phyloP scores from a whole-genome alignment of 352 stramenopile genomes.

The Phytophthora kernoviae region DNA sequence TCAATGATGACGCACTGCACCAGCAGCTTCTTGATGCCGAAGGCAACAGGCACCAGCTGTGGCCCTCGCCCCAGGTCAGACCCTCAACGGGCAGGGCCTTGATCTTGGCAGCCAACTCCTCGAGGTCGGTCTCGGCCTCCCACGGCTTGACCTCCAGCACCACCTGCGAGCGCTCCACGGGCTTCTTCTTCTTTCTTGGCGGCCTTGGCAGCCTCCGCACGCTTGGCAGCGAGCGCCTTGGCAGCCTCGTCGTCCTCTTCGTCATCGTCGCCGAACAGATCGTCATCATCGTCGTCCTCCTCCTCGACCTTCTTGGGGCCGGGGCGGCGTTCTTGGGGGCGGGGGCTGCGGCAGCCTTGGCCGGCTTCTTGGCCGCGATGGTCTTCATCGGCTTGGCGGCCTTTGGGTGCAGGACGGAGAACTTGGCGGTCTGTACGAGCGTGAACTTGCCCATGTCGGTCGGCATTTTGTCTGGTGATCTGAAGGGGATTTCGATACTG shows the following conservation, averaged over 20 bases:
- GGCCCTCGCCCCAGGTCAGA: conserved; percentile 77
- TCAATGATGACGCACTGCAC: conserved; percentile 87
- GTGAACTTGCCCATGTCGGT: conserved; percentile 62
- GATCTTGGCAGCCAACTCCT: conserved; percentile 74
- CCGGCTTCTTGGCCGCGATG: conserved; percentile 35
- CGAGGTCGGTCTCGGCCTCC: conserved; percentile 80
- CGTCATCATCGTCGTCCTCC: conserved; percentile 51
- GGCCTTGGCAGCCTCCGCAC: conserved; percentile 55
- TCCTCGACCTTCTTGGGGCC: conserved; percentile 43
- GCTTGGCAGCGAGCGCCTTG: conserved; percentile 56
- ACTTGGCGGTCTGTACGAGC: conserved; percentile 72
- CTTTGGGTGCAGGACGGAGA: conserved; percentile 67
- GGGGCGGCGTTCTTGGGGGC: conserved; percentile 31
- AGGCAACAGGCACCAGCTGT: conserved; percentile 85
- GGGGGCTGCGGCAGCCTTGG: not conserved
- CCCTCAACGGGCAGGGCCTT: conserved; percentile 76
- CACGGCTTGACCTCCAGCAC: conserved; percentile 77
- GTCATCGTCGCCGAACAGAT: conserved; percentile 65
- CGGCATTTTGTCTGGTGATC: conserved; percentile 33
- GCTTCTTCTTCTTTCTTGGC: conserved; percentile 76
- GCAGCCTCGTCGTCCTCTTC: conserved; percentile 63
- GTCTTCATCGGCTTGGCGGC: conserved; percentile 68
- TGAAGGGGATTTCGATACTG: conserved; percentile 28
- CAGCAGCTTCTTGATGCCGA: conserved; percentile 88
- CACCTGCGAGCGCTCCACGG: conserved; percentile 63